Evolutionary conservation across 768 basidiomycete species (phyloP).

Genomic region (Pulveroboletus sp.): DNA sequence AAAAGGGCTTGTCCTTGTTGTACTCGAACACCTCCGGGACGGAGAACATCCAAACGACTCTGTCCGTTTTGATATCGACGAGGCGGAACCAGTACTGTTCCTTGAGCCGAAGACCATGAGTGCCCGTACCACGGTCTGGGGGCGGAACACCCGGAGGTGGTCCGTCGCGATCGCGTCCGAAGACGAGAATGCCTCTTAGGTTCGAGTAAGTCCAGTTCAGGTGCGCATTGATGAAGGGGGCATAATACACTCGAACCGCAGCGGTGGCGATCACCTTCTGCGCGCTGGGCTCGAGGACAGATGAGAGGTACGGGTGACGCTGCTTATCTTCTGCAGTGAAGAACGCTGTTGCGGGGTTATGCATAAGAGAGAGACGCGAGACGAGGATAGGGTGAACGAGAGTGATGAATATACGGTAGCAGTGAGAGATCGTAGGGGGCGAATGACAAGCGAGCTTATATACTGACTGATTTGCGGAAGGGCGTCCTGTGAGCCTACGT

Average conservation of each 20-base stretch:
- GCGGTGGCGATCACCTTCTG: constrained; percentile 52
- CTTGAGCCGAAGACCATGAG: constrained; percentile 26
- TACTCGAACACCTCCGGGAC: constrained; percentile 62
- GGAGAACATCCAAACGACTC: constrained; percentile 65
- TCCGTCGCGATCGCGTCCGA: constrained; percentile 37
- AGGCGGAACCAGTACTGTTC: constrained; percentile 61
- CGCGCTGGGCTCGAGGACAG: constrained; percentile 35
- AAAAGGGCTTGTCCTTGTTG: constrained; percentile 82
- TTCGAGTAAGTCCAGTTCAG: constrained; percentile 57
- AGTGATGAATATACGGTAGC: constrained; percentile 10
- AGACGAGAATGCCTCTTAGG: constrained; percentile 55
- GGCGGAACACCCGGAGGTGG: constrained; percentile 20
- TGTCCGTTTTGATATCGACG: constrained; percentile 50
- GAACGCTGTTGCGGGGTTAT: constrained; percentile 28
- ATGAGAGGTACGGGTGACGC: constrained; percentile 36
- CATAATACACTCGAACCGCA: constrained; percentile 57
- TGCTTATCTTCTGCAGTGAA: constrained; percentile 37
- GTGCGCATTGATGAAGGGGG: constrained; percentile 43
- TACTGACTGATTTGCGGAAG: constrained; percentile 27
- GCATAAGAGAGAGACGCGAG: constrained; percentile 20
- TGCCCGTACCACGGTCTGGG: constrained; percentile 15
- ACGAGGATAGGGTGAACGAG: constrained; percentile 2
- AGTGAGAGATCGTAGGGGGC: constrained; percentile 15
- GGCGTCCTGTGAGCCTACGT: constrained; percentile 19
- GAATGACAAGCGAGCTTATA: constrained; percentile 25